These are phyloP conservation scores for Rhodotorula babjevae DNA, from an alignment of 768 basidiomycete genomes.

Conservation along the genomic window DNA sequence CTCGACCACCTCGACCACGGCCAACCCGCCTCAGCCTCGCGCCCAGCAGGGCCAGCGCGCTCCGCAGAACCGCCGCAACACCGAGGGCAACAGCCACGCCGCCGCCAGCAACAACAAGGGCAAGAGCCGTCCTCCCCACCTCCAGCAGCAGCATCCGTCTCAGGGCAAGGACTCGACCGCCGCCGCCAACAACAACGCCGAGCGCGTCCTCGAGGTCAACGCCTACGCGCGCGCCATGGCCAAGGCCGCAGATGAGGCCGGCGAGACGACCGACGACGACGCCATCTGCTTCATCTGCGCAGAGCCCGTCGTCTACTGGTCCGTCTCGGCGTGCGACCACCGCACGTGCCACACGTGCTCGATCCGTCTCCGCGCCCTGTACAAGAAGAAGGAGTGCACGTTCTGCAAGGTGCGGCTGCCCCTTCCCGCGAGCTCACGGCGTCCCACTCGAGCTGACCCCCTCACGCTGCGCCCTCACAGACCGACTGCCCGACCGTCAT, in stretches of 20 bases:
- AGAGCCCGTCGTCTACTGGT: slow-evolving; percentile 83
- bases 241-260: slow-evolving; percentile 18
- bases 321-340: slow-evolving; percentile 85
- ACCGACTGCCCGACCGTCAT: slow-evolving; percentile 31
- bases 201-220: neutral
- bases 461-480: slow-evolving; percentile 38
- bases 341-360: slow-evolving; percentile 92
- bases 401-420: slow-evolving; percentile 76
- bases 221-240: slow-evolving; percentile 8
- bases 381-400: slow-evolving; percentile 88
- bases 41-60: neutral
- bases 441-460: neutral
- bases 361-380: slow-evolving; percentile 76
- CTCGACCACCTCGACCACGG: slow-evolving; percentile 54
- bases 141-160: neutral
- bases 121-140: neutral
- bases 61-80: neutral
- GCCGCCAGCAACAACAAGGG: neutral
- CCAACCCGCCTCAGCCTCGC: neutral
- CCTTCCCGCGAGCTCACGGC: neutral
- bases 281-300: slow-evolving; percentile 84
- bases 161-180: too few species aligned
- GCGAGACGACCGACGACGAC: slow-evolving; percentile 30
- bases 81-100: neutral
- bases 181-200: neutral